phyloP scores from a whole-genome alignment of 2,329 filamentous ascomycete species.

The Ambrosiella cleistominuta region DNA sequence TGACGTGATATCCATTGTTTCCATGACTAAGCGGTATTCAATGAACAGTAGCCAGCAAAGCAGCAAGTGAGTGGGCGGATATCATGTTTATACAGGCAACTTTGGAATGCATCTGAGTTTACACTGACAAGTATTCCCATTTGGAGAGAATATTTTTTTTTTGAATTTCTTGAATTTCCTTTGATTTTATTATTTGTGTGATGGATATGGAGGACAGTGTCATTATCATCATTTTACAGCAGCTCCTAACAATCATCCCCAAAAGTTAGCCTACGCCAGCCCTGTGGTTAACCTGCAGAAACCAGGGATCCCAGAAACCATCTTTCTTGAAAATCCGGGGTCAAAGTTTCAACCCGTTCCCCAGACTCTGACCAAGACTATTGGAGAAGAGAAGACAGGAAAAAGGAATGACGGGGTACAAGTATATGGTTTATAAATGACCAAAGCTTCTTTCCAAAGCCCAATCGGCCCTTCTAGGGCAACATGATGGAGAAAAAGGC shows the following conservation, averaged over 20 bases:
- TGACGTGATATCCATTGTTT: background rate
- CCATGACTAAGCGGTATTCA: background rate
- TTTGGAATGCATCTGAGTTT: no score
- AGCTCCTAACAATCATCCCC: no score
- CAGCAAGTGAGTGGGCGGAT: background rate
- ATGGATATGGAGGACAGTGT: no score
- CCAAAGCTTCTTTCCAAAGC: background rate
- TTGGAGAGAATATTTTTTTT: no score
- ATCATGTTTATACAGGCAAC: background rate
- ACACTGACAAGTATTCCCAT: no score
- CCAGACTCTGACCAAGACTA: background rate
- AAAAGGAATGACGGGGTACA: background rate
- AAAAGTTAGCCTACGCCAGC: no score
- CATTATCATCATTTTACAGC: no score
- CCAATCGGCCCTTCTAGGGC: background rate
- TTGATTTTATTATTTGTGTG: no score
- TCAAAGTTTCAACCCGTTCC: background rate
- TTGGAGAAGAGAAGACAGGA: background rate
- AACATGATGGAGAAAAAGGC: background rate
- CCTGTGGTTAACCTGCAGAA: no score
- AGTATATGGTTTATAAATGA: no score
- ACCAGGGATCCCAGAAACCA: background rate
- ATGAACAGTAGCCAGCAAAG: background rate
- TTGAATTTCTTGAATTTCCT: no score
- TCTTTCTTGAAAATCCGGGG: background rate